Base-by-base conservation (phyloP, 2,329 filamentous ascomycete genomes). In the Talaromyces sp. region DNA sequence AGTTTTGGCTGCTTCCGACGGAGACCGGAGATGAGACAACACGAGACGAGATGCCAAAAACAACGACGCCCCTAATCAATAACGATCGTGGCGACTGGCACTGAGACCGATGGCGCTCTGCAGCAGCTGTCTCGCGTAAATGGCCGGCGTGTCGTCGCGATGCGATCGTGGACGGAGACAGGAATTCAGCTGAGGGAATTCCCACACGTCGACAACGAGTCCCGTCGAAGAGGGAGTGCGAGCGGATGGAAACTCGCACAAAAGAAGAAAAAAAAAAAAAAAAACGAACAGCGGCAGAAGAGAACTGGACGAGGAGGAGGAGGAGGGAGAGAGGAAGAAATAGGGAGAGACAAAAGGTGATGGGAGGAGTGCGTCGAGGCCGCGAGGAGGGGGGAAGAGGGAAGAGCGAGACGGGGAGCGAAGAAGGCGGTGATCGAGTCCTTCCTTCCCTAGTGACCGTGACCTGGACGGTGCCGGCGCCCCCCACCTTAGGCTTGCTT, bases 1-100 rank as follows among this genome's bases (percentile, higher is more conserved):
- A 53, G 47, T 57, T 49, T 49, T 54, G 47, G 54, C 47, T 61
- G 25, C 27, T 30, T 61, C 60, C 55, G 60, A 55, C 47, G 51
- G 33, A 51, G 42, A 42, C 55, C 39, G 36, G 55, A 39, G 42
- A 58, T 33, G 49, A 57, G 28, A 52, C 25, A 28, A 15, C 4
- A 13, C 33, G 11, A 36, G 33, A 55, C 19, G 32, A 25, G 27
- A 56, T 25, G 22, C 28, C 32, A 13, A n/a, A 27, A 52, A 36
- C 32, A 15, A 19, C 28, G 39, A 30, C 27, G 49, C 7, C 17
- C 11, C 55, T 36, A 5, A 13, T 36, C 33, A 5, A 36, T 15
- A 36, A 36, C 13, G 15, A 36, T 15, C 13, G 11, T 5, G 33
- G 13, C 33, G 33, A 36, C 33, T 36, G 33, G 33, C 33, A 36